Evolutionary conservation across 1,284 basidiomycete species (phyloP).

Genomic region (Fomes fomentarius): DNA sequence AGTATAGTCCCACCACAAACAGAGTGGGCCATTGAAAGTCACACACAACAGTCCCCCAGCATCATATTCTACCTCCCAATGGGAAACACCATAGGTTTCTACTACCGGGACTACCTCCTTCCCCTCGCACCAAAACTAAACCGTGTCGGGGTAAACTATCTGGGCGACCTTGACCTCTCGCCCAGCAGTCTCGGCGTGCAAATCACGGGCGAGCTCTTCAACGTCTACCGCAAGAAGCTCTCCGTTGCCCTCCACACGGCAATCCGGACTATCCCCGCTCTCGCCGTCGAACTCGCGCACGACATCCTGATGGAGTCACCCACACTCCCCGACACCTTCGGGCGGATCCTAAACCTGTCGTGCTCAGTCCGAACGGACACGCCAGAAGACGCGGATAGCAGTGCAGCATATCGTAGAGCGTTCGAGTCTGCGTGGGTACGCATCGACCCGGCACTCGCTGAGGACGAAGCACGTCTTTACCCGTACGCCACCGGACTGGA

Average conservation of each 20-base stretch:
- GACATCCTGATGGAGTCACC: conserved; percentile 13
- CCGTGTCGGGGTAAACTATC: conserved; percentile 17
- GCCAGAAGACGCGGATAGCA: conserved; percentile 1
- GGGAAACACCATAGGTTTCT: background rate
- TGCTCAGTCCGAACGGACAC: background rate
- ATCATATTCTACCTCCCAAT: conserved; percentile 12
- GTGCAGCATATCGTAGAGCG: conserved; percentile 9
- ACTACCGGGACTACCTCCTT: conserved; percentile 9
- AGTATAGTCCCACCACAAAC: conserved; percentile 2
- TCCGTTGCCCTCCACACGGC: conserved; percentile 9
- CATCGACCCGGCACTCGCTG: background rate
- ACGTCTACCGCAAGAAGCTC: conserved; percentile 1
- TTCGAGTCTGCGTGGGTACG: conserved; percentile 14
- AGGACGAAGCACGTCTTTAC: background rate
- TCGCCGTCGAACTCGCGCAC: conserved; percentile 16
- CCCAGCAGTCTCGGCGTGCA: background rate
- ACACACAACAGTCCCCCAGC: background rate
- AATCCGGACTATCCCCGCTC: conserved; percentile 12
- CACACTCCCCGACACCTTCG: conserved; percentile 3
- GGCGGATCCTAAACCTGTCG: background rate
- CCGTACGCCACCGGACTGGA: background rate
- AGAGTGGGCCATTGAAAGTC: conserved; percentile 6
- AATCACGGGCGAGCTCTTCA: background rate
- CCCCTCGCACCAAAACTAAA: background rate
- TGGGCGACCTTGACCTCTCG: conserved; percentile 2